phyloP scores from a whole-genome alignment of 352 stramenopile species.

The Blastocystis sp. region DNA sequence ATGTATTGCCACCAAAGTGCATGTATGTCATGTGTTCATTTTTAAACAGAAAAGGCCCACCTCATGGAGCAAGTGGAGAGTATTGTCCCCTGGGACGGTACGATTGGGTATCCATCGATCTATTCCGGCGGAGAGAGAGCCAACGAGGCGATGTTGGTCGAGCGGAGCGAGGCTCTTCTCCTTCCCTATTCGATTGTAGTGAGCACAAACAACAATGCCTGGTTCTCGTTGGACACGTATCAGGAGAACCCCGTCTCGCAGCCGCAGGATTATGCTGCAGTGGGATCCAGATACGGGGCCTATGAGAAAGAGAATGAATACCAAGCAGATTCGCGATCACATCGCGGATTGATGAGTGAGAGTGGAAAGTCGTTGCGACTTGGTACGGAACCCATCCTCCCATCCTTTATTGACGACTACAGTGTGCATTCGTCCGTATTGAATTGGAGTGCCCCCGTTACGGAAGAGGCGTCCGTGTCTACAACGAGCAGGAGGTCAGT shows the following conservation, averaged over 20 bases:
- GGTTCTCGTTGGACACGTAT: constrained; percentile 48
- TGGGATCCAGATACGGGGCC: no score
- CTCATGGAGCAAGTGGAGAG: constrained; percentile 5
- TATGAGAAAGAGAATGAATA: no score
- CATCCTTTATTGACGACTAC: neutral
- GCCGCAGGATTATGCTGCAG: no score
- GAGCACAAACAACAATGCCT: neutral
- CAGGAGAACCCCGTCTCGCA: neutral
- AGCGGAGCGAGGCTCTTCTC: neutral
- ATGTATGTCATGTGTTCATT: neutral
- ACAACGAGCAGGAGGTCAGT: no score
- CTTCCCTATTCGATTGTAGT: constrained; percentile 15
- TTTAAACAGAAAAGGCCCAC: neutral
- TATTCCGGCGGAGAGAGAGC: neutral
- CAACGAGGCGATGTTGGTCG: neutral
- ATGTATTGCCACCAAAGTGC: neutral
- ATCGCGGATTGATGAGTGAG: no score
- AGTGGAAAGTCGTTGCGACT: neutral
- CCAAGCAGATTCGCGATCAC: no score
- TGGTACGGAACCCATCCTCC: neutral
- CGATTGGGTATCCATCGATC: neutral
- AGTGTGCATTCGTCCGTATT: neutral
- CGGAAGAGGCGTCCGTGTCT: no score
- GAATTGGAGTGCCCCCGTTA: neutral
- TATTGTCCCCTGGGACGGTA: constrained; percentile 57